Evolutionary conservation across 169 alveolate genomes (phyloP), one percentile per base, ranked within the genome.

Genomic region (Haemoproteus tartakovskyi): DNA sequence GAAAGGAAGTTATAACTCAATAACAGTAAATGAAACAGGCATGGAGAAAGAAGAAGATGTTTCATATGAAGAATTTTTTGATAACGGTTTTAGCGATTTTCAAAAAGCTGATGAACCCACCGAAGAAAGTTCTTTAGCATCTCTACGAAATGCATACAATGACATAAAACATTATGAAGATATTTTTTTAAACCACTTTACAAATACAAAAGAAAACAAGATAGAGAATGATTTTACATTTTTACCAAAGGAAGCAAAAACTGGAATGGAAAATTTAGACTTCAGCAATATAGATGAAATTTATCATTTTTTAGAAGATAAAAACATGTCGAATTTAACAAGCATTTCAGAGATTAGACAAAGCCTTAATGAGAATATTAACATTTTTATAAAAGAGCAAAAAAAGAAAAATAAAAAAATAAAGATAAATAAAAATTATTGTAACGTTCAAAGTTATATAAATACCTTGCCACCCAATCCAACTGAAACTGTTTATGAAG

Each of bases 401-500:
- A 43, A 29, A 19, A 57, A 33, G 47, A 19, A 16, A n/a, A 56
- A 56, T 59, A 74, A 74, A 74, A 74, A 74, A 57, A 74, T 16
- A 4, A 74, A 56, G 21, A 27, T 57, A 27, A 74, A 74, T 11
- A 74, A 57, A 60, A 45, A 46, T 30, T 46, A 74, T 61, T 14
- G 54, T 45, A 37, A 14, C 29, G 9, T 43, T 45, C 3, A 16
- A 18, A 74, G 12, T 56, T 74, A 37, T 16, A 19, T 5, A 62
- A 57, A 54, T 43, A 43, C 74, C 45, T 30, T 74, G 12, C 84
- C 74, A n/a, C 78, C 84, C 11, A 74, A 47, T 50, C 45, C 47
- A 14, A 16, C 24, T n/a, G 62, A 33, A 33, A n/a, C n/a, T n/a
- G n/a, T n/a, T n/a, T n/a, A n/a, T n/a, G n/a, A n/a, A n/a, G n/a